Percentiles rank a stretch among this genome's conserved stretches.
phyloP scores from a whole-genome alignment of 1,284 basidiomycete genomes.

The Trichosporon sp. region DNA sequence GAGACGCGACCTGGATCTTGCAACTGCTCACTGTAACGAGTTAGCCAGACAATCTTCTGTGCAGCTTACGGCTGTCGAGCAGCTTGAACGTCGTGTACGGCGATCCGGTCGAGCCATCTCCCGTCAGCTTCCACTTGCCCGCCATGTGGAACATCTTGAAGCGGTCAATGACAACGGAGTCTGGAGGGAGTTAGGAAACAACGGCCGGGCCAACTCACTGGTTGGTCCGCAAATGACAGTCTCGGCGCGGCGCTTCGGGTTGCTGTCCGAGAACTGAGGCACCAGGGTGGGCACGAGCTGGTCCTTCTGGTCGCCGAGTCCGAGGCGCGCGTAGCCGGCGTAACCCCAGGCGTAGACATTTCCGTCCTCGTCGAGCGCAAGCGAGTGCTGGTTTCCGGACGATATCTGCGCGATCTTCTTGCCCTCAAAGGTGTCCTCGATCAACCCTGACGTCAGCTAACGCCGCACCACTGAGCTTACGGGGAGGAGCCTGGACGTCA shows the following conservation, averaged over 20 bases:
- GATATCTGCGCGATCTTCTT: slow-evolving; percentile 77
- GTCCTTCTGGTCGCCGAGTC: slow-evolving; percentile 77
- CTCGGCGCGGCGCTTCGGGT: slow-evolving; percentile 66
- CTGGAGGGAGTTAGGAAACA: slow-evolving; percentile 29
- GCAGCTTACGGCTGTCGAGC: slow-evolving; percentile 24
- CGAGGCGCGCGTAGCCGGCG: slow-evolving; percentile 58
- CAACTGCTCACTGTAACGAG: slow-evolving; percentile 63
- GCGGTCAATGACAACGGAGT: slow-evolving; percentile 77
- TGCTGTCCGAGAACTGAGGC: slow-evolving; percentile 77
- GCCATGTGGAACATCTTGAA: slow-evolving; percentile 68
- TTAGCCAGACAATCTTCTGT: neutral
- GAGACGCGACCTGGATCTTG: slow-evolving; percentile 67
- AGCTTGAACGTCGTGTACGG: slow-evolving; percentile 73
- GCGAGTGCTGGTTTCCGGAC: slow-evolving; percentile 81
- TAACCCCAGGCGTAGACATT: slow-evolving; percentile 75
- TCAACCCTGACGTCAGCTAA: slow-evolving; percentile 61
- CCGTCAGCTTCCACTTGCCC: slow-evolving; percentile 83
- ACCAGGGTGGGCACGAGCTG: slow-evolving; percentile 57
- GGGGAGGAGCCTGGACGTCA: slow-evolving; percentile 74
- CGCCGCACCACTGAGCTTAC: slow-evolving; percentile 57
- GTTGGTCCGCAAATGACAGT: slow-evolving; percentile 77
- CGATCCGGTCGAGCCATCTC: slow-evolving; percentile 81
- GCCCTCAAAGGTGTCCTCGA: slow-evolving; percentile 67
- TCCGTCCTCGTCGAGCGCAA: slow-evolving; percentile 78
- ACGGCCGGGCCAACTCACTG: slow-evolving; percentile 48